Base-by-base conservation (phyloP, 2,329 filamentous ascomycete species). In the Alternaria gansuensis region DNA sequence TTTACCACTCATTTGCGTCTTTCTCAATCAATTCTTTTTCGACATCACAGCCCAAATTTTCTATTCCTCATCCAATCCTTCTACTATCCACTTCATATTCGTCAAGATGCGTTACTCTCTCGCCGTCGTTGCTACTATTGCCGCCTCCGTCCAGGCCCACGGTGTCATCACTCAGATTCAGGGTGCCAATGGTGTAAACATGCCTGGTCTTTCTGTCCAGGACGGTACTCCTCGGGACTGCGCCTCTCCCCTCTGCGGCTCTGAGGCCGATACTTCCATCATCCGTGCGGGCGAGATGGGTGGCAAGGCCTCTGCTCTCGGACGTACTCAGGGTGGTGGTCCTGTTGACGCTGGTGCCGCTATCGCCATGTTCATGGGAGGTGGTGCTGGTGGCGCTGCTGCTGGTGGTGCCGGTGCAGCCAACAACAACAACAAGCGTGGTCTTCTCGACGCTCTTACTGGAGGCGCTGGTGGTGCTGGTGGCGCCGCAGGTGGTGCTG, bases 201-300 rank as follows among this genome's bases (percentile, higher is more conserved):
- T 89, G 86, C 85, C 86, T 33, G 86, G 84, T 73, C 82, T 88
- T 46, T 83, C 83, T 14, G 79, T 89, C 64, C 80, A 81, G 45
- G 87, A 90, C 61, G 87, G 87, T 68, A 90, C 88, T 62, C 88
- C 87, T 50, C 87, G 88, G 70, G 87, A 90, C 78, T 90, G 87
- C 75, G 80, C 84, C 50, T 80, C 79, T 68, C 86, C 87, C 66
- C 63, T 74, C 44, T 90, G 87, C 71, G 88, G 88, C 58, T 83
- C 87, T n/a, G 84, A 90, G 74, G 85, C 84, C 59, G 88, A 90
- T 71, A 90, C 88, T n/a, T 82, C 87, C 75, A 89, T 90, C 80
- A 89, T 90, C 77, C 85, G 87, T 36, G 77, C 84, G 60, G 76
- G 79, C 11, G 88, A 90, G 77, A 82, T 90, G 57, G 78, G 79